These are phyloP conservation scores for Fistulifera pelliculosa DNA, from an alignment of 108 stramenopile species.

Conservation along the genomic window DNA sequence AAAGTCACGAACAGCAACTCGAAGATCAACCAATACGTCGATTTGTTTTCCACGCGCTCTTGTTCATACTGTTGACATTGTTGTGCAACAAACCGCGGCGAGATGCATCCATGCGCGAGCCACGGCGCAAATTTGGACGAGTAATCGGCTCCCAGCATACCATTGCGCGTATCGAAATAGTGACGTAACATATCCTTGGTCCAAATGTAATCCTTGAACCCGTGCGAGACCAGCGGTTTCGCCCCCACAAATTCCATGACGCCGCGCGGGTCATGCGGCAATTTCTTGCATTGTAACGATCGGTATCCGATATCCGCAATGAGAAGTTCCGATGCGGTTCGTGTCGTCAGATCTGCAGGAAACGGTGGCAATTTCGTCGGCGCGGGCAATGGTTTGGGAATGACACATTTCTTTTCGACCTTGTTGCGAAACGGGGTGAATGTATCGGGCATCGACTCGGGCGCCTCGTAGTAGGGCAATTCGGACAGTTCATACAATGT, in stretches of 20 bases:
- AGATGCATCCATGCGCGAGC: constrained; percentile 89
- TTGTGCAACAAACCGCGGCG: constrained; percentile 73
- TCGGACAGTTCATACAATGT: constrained; percentile 81
- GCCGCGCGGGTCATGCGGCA: constrained; percentile 40
- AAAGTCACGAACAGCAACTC: constrained; percentile 96
- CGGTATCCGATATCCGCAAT: constrained; percentile 69
- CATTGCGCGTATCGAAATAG: constrained; percentile 97
- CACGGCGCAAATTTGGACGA: constrained; percentile 93
- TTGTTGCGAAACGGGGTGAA: constrained; percentile 90
- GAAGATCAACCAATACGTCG: constrained; percentile 96
- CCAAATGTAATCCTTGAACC: constrained; percentile 86
- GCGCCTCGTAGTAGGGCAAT: constrained; percentile 60
- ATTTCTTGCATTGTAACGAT: constrained; percentile 39
- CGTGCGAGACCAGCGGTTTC: constrained; percentile 83
- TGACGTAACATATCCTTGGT: constrained; percentile 72
- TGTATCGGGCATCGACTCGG: constrained; percentile 68
- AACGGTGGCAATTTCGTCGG: constrained; percentile 33
- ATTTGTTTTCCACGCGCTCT: constrained; percentile 80
- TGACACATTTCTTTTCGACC: constrained; percentile 74
- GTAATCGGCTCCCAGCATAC: constrained; percentile 91
- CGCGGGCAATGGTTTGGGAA: constrained; percentile 49
- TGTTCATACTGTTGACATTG: constrained; percentile 84
- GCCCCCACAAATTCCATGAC: constrained; percentile 88
- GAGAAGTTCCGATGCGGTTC: constrained; percentile 4
- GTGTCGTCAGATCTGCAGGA: background rate